These are phyloP conservation scores for Paramecium tetraurelia DNA, from an alignment of 73 alveolate species.

Conservation along the genomic window DNA sequence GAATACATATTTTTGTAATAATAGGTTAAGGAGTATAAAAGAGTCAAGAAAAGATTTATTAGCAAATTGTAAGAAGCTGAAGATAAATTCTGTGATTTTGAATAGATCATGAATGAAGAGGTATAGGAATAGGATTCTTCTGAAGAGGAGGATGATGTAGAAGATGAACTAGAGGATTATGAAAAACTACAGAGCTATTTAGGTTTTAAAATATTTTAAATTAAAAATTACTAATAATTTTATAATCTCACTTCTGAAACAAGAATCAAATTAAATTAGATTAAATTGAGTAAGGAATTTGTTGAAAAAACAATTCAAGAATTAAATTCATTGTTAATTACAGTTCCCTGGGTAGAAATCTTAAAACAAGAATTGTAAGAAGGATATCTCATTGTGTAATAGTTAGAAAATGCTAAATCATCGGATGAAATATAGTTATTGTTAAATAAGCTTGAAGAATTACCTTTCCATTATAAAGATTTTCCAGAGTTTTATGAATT, in stretches of 20 bases:
- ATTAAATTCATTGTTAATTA: not conserved
- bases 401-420: not conserved
- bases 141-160: not conserved
- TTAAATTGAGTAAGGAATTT: not conserved
- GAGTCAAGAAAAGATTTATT: not conserved
- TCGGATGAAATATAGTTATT: not conserved
- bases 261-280: not conserved
- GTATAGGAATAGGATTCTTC: not conserved
- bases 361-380: not conserved
- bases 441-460: not conserved
- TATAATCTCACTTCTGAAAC: not conserved
- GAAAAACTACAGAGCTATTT: not conserved
- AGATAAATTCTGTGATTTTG: not conserved
- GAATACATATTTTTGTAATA: not conserved
- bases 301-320: not conserved
- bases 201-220: not conserved
- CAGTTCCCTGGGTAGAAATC: not conserved
- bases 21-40: not conserved
- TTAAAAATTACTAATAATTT: not conserved
- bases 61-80: not conserved
- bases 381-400: not conserved
- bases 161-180: not conserved
- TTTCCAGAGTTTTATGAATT: not conserved
- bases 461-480: not conserved
- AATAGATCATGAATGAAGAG: not conserved